phyloP scores from a whole-genome alignment of 1,284 basidiomycete genomes.

The Cryptococcus jaspeensis region DNA sequence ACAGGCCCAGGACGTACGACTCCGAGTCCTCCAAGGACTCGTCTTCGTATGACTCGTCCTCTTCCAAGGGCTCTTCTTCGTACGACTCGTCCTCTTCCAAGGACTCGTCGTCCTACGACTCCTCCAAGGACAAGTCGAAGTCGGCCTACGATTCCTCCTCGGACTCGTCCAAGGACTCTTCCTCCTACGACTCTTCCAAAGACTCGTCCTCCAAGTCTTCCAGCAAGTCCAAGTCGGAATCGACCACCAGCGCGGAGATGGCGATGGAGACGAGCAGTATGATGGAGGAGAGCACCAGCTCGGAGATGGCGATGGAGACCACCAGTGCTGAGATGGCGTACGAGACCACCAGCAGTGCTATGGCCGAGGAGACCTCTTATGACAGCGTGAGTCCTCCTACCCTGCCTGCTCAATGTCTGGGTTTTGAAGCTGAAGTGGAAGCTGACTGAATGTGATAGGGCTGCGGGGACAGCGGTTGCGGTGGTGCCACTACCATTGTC shows the following conservation, averaged over 20 bases:
- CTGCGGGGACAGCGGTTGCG: background rate
- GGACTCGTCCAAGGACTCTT: background rate
- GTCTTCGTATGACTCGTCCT: background rate
- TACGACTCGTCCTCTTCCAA: background rate
- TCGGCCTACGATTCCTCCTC: background rate
- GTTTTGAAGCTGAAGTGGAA: too few species aligned
- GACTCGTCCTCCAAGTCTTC: background rate
- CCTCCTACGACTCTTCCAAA: background rate
- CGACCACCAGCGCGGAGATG: background rate
- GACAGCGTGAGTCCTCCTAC: background rate
- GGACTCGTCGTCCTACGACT: background rate
- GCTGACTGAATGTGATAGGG: background rate
- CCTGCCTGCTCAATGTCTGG: background rate
- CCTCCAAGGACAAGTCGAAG: background rate
- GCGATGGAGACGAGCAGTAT: too few species aligned
- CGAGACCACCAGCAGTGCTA: too few species aligned
- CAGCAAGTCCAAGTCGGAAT: background rate
- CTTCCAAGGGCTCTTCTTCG: background rate
- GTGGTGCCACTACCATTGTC: slow-evolving; percentile 8
- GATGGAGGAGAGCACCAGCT: too few species aligned
- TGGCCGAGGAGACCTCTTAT: background rate
- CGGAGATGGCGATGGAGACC: too few species aligned
- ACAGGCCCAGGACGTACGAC: background rate
- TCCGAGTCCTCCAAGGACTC: background rate
- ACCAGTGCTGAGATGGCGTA: too few species aligned